Conservation (phyloP, 805 yeast species). For the Wickerhamomyces alni region DNA sequence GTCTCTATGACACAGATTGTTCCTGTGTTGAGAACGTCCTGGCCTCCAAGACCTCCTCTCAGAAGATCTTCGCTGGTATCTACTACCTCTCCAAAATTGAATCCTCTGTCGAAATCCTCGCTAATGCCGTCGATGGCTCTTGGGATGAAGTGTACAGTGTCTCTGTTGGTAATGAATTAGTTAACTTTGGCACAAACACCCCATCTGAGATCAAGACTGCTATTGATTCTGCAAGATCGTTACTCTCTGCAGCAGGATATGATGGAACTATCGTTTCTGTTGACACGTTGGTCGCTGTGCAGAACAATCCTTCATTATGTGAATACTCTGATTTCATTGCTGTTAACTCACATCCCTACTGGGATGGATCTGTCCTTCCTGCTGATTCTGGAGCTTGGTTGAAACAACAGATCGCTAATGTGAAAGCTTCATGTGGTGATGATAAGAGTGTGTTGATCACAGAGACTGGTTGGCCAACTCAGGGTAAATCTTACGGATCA, state of each 20-base stretch:
- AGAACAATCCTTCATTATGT: slow-evolving; percentile 46
- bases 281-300: slow-evolving; percentile 59
- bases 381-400: slow-evolving; percentile 50
- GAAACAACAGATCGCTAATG: slow-evolving; percentile 36
- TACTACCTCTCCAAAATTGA: slow-evolving; percentile 41
- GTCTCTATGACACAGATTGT: slow-evolving; percentile 63
- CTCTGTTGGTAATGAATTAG: slow-evolving; percentile 60
- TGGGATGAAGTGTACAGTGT: slow-evolving; percentile 57
- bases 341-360: slow-evolving; percentile 63
- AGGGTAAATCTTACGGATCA: slow-evolving; percentile 45
- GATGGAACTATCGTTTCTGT: slow-evolving; percentile 56
- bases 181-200: slow-evolving; percentile 44
- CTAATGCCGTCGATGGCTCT: slow-evolving; percentile 35
- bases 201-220: slow-evolving; percentile 43
- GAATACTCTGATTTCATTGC: slow-evolving; percentile 56
- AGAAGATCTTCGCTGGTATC: slow-evolving; percentile 53
- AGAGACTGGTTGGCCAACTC: slow-evolving; percentile 71
- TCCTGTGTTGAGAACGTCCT: slow-evolving; percentile 47
- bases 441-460: slow-evolving; percentile 41
- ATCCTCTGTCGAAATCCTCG: slow-evolving; percentile 39
- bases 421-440: slow-evolving; percentile 42
- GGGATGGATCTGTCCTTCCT: slow-evolving; percentile 50
- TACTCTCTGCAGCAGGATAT: slow-evolving; percentile 41
- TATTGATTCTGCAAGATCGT: slow-evolving; percentile 38
- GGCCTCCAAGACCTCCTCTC: slow-evolving; percentile 39